Base-by-base conservation (phyloP, 371 early-diverging fungal species). In the Actinomortierella ambigua region DNA sequence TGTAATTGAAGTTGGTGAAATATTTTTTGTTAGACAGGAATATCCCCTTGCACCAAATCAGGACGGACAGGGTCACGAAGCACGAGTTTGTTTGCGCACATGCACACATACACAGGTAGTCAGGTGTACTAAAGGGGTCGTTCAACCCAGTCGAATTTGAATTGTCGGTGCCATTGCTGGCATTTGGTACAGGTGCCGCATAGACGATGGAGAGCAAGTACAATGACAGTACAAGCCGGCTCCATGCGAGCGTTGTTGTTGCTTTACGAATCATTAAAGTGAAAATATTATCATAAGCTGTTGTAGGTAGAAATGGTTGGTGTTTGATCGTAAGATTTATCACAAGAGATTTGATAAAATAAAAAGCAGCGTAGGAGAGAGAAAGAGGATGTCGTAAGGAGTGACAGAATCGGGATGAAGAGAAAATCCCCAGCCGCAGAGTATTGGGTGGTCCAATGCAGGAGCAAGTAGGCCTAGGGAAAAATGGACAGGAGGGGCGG, bases 81-180 rank as follows among this genome's bases (percentile, higher is more conserved):
- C 34, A 34, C 4, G 7, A 34, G 34, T 34, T 6, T 34, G 34
- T 34, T 34, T 34, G 34, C 7, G 20, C 23, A 17, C 2, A 42
- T 46, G 26, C 11, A 14, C 15, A 23, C n/a, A 24, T 49, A 68
- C 69, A 63, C 1, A 68, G 44, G 23, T 68, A 68, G 49, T 55
- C 55, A 26, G 69, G 69, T 1, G 69, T 68, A 9, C 63, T 53
- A 53, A 68, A 68, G 17, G 69, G 69, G 43, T 68, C 69, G 9
- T 48, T n/a, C 43, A 53, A 18, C 23, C 59, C 41, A 23, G 41
- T 17, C 28, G 14, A 4, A 7, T n/a, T 41, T 15, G 41, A 11
- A 34, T 34, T 34, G 34, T 34, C 34, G 11, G n/a, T n/a, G n/a
- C 11, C 34, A 11, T 34, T 11, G 34, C 34, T 34, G 11, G 34